Base-by-base conservation (phyloP, 257 asterid species). In the Henckelia pumila region DNA sequence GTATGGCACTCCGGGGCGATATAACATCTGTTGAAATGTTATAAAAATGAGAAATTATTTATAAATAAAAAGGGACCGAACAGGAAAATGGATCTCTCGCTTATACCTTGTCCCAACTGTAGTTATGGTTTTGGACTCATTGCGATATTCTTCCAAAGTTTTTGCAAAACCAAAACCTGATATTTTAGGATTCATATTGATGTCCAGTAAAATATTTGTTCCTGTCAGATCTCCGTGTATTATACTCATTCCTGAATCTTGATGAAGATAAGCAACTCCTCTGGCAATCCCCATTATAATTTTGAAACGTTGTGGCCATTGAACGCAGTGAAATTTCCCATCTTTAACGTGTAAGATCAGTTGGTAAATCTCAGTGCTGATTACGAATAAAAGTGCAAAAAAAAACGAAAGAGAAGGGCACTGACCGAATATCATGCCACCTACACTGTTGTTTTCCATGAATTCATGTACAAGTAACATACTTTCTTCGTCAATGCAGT, bases 101-200 rank as follows among this genome's bases (percentile, higher is more conserved):
- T n/a, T n/a, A n/a, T n/a, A n/a, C n/a, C n/a, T n/a, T n/a, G n/a
- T n/a, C n/a, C n/a, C n/a, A n/a, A n/a, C n/a, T n/a, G n/a, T n/a
- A n/a, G n/a, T n/a, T n/a, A n/a, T n/a, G n/a, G n/a, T n/a, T n/a
- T n/a, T n/a, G n/a, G n/a, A n/a, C n/a, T n/a, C n/a, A n/a, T n/a
- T n/a, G n/a, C n/a, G n/a, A n/a, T n/a, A n/a, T n/a, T n/a, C 63
- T 57, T 47, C 53, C 21, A 69, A 49, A 57, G 52, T 30, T 26
- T 8, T 44, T 23, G 68, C 63, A 6, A 23, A 0, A 40, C 26
- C 40, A 52, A 75, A 75, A 71, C 21, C 21, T 32, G 75, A 69
- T 58, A 75, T 64, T 64, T 57, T 63, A 23, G 79, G 75, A 19
- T 64, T 63, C 79, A 75, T 75, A 32, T 75, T 33, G 59, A 0